These are phyloP conservation scores for Mrakia hoshinonis DNA, from an alignment of 768 basidiomycete genomes.

Conservation along the genomic window DNA sequence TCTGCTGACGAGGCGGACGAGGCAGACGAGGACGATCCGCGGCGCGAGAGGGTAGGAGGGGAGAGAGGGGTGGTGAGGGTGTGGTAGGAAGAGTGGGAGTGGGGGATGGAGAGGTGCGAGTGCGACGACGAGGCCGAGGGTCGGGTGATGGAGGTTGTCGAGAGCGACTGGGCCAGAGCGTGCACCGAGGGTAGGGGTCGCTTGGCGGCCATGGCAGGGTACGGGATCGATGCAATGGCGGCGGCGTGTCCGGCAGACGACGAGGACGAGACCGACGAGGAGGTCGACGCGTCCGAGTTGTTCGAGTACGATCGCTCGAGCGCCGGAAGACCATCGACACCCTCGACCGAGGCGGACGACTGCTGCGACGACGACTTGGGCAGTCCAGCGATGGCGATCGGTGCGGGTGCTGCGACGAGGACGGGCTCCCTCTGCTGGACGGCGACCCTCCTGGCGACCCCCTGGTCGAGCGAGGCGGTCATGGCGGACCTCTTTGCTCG, in stretches of 20 bases:
- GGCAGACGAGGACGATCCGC: slow-evolving; percentile 14
- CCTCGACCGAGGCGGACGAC: not conserved
- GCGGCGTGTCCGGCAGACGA: slow-evolving; percentile 10
- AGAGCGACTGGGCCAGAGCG: slow-evolving; percentile 17
- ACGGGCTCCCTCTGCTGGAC: not conserved
- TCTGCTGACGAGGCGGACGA: slow-evolving; percentile 12
- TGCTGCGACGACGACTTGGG: not conserved
- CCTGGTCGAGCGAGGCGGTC: slow-evolving; percentile 18
- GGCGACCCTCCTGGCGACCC: slow-evolving; percentile 1
- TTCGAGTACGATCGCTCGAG: slow-evolving; percentile 18
- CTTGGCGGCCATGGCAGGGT: not conserved
- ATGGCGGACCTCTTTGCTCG: slow-evolving; percentile 16
- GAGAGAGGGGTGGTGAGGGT: slow-evolving; percentile 4
- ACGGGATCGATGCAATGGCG: not conserved
- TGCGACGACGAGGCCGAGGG: not conserved
- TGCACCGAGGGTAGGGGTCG: slow-evolving; percentile 7
- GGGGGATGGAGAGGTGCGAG: slow-evolving; percentile 12
- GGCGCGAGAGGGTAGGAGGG: slow-evolving; percentile 11
- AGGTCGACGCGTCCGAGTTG: slow-evolving; percentile 16
- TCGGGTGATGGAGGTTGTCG: slow-evolving; percentile 13
- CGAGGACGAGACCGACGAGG: slow-evolving; percentile 9
- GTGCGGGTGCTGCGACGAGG: not conserved
- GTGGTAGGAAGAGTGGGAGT: slow-evolving; percentile 4
- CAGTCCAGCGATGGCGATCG: not conserved
- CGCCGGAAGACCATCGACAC: slow-evolving; percentile 14